Percentiles rank a stretch among this genome's conserved stretches.
Evolutionary conservation across 2,329 filamentous ascomycete species (phyloP).

Genomic region (Beauveria asiatica): DNA sequence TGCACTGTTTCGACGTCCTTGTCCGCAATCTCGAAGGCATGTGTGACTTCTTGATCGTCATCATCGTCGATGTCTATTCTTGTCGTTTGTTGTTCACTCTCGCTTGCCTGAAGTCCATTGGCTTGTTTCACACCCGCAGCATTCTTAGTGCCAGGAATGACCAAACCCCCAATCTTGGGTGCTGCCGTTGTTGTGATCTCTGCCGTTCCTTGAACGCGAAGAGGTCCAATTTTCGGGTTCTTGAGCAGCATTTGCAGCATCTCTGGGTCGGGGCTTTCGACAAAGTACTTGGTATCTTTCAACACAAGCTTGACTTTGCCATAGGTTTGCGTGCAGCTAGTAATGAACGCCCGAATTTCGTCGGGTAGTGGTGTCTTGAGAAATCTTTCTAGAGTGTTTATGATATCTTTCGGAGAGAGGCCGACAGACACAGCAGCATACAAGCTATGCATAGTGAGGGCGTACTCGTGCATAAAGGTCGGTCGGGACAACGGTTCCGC

Average conservation of each 20-base stretch:
- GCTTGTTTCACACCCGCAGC: slow-evolving; percentile 81
- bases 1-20: slow-evolving; percentile 78
- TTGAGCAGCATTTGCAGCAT: slow-evolving; percentile 82
- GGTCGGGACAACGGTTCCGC: slow-evolving; percentile 81
- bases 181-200: slow-evolving; percentile 75
- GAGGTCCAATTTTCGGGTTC: slow-evolving; percentile 72
- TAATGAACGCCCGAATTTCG: slow-evolving; percentile 71
- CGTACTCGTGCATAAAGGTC: slow-evolving; percentile 79
- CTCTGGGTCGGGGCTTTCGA: slow-evolving; percentile 82
- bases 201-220: slow-evolving; percentile 62
- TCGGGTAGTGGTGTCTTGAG: slow-evolving; percentile 82
- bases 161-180: slow-evolving; percentile 76
- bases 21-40: slow-evolving; percentile 85
- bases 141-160: slow-evolving; percentile 91
- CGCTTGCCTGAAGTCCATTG: slow-evolving; percentile 22
- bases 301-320: slow-evolving; percentile 93
- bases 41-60: slow-evolving; percentile 78
- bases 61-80: slow-evolving; percentile 76
- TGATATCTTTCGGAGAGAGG: slow-evolving; percentile 81
- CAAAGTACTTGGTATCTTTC: slow-evolving; percentile 88
- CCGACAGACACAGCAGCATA: slow-evolving; percentile 91
- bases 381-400: slow-evolving; percentile 77
- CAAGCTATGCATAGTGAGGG: slow-evolving; percentile 74
- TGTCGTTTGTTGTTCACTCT: slow-evolving; percentile 41
- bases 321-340: slow-evolving; percentile 75